Conservation (phyloP, 805 yeast species). For the Sungouiozyma intestinalis region DNA sequence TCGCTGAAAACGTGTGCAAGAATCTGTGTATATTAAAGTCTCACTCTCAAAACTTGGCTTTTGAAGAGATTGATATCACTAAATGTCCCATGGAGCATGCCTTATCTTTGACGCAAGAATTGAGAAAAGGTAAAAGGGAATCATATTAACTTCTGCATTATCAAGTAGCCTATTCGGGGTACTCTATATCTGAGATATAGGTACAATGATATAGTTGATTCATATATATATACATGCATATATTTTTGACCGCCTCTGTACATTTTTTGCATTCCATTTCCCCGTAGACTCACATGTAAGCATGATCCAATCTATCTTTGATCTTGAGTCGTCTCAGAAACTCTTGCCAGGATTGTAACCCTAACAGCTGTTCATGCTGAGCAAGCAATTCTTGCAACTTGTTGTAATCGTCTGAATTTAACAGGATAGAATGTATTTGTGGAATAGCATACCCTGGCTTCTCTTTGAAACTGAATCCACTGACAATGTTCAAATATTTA, state of each 20-base stretch:
- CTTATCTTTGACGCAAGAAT: not conserved
- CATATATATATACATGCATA: not conserved
- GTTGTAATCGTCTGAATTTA: slow-evolving; percentile 8
- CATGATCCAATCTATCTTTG: slow-evolving; percentile 5
- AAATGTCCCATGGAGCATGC: not conserved
- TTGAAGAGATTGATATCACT: not conserved
- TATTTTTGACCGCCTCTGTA: not conserved
- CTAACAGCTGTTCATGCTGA: slow-evolving; percentile 3
- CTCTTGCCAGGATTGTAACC: slow-evolving; percentile 11
- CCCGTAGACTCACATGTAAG: slow-evolving; percentile 2
- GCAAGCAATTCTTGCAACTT: slow-evolving; percentile 3
- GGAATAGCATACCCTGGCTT: slow-evolving; percentile 21
- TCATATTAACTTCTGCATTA: not conserved
- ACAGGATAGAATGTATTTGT: slow-evolving; percentile 10
- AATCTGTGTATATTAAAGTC: not conserved
- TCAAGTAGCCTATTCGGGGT: no score
- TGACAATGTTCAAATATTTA: slow-evolving; percentile 16
- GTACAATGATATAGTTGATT: no score
- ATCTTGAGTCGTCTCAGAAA: slow-evolving; percentile 7
- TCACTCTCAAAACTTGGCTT: not conserved
- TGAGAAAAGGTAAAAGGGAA: not conserved
- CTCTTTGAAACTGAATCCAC: slow-evolving; percentile 21
- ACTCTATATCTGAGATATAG: no score
- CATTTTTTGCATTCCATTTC: not conserved
- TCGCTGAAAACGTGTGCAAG: not conserved